Evolutionary conservation across 371 early-diverging fungal genomes (phyloP).

Genomic region (Batkoa obscura): DNA sequence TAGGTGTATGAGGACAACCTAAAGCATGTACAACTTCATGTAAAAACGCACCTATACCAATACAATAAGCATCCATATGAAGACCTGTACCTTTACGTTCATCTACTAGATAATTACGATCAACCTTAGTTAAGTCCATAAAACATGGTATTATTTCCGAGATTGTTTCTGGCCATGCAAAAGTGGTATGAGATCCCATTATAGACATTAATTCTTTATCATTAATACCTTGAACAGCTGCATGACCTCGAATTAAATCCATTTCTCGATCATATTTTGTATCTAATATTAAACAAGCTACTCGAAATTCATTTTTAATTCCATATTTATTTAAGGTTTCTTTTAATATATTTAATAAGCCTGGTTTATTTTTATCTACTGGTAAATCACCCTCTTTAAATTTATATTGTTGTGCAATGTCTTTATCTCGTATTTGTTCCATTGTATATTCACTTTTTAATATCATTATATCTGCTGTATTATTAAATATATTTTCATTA

Average conservation of each 20-base stretch:
- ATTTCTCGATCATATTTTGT: conserved; percentile 29
- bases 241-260: conserved; percentile 30
- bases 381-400: conserved; percentile 15
- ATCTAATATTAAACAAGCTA: conserved; percentile 33
- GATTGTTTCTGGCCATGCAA: conserved; percentile 38
- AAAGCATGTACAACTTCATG: conserved; percentile 47
- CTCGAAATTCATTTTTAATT: conserved; percentile 4
- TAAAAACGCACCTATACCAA: conserved; percentile 45
- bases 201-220: conserved; percentile 28
- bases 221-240: conserved; percentile 39
- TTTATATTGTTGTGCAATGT: conserved; percentile 35
- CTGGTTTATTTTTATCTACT: conserved; percentile 13
- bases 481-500: too few relatives aligned
- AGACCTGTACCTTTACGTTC: conserved; percentile 34
- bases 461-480: conserved; percentile 27
- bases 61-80: conserved; percentile 32
- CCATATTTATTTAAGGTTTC: conserved; percentile 22
- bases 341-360: conserved; percentile 22
- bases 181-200: conserved; percentile 41
- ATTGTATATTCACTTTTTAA: conserved; percentile 23
- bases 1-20: conserved; percentile 32
- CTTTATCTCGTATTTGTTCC: conserved; percentile 29
- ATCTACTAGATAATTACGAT: conserved; percentile 29
- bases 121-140: conserved; percentile 28
- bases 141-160: conserved; percentile 32